Evolutionary conservation across 1,139 yeast genomes (phyloP), one percentile per base, ranked within the genome.

Genomic region (Chernovozyma sophiae-reginae): DNA sequence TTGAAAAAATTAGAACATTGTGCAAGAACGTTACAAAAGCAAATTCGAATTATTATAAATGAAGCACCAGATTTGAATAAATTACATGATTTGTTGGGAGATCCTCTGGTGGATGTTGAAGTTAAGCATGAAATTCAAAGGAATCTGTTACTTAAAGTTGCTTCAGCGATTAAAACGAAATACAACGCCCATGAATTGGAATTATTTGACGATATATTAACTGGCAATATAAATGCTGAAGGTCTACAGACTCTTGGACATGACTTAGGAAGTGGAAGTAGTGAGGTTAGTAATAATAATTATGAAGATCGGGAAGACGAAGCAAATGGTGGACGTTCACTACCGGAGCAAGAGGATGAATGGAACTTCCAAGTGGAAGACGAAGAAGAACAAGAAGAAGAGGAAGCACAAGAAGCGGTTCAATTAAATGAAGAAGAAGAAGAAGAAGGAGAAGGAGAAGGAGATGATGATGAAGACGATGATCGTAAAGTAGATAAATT

Each of bases 81-180:
- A 36, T 61, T 79, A 36, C 56, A 65, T 25, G 40, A 46, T n/a
- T 52, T 68, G 16, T 41, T 61, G 3, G 39, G 48, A 18, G 51
- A 55, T 4, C 42, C 42, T 2, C 33, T 45, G 3, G 52, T 69
- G 4, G 69, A 67, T 34, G 52, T 65, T 11, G 57, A 70, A 14
- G 65, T 72, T 14, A 56, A 56, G 36, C 62, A 77, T 14, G 74
- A 78, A n/a, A 53, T 83, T 32, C 58, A 72, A 19, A 68, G 79
- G 40, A 80, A 75, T 43, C 60, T 62, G 34, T 72, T 81, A 39
- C 55, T 86, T 20, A 71, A 70, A 34, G 56, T 85, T 19, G 86
- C 89, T 0, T 65, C 82, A 1, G 68, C 69, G 40, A 56, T 86
- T 42, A 81, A 81, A 50, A 60, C 80, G 1, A 58, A 78, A 28